A percentile compares a stretch with the other conserved stretches of the same genome.
Conservation (phyloP, 2,329 filamentous ascomycete genomes). For the Parafenestella ontariensis region DNA sequence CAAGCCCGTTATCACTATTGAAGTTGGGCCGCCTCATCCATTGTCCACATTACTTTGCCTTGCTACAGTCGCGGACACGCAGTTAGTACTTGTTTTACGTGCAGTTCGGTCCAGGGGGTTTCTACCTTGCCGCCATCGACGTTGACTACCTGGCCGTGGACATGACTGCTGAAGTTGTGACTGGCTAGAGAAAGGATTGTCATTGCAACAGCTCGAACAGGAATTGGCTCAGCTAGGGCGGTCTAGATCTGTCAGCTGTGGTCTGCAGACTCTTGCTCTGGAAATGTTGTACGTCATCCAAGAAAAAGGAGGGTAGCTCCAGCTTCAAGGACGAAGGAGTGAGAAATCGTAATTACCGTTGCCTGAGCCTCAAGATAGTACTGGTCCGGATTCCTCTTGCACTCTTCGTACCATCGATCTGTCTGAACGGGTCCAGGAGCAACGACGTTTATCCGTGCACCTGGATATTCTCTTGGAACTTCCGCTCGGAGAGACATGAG, state of each 20-base stretch:
- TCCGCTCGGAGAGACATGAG: slow-evolving; percentile 53
- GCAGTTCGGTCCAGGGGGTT: not conserved
- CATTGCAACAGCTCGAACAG: slow-evolving; percentile 52
- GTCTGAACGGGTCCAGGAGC: slow-evolving; percentile 58
- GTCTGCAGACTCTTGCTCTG: not conserved
- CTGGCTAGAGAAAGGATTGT: slow-evolving; percentile 56
- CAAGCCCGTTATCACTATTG: not conserved
- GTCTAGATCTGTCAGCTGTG: slow-evolving; percentile 28
- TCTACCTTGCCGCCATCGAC: slow-evolving; percentile 51
- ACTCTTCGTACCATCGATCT: slow-evolving; percentile 52
- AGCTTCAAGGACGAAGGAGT: not conserved
- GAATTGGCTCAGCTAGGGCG: slow-evolving; percentile 49
- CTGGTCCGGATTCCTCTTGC: slow-evolving; percentile 48
- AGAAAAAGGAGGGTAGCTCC: not conserved
- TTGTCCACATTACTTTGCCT: slow-evolving; percentile 52
- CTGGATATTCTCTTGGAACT: slow-evolving; percentile 46
- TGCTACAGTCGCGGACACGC: slow-evolving; percentile 30
- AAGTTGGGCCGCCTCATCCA: slow-evolving; percentile 35
- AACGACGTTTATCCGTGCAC: slow-evolving; percentile 56
- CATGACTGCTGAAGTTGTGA: slow-evolving; percentile 53
- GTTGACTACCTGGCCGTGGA: slow-evolving; percentile 55
- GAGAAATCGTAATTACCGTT: slow-evolving; percentile 36
- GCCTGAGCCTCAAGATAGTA: slow-evolving; percentile 53
- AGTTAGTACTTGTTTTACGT: not conserved
- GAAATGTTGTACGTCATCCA: not conserved